Percentiles rank a stretch among this genome's conserved stretches.
Evolutionary conservation across 306 rosid species (phyloP).

Genomic region (Cucurbita moschata): DNA sequence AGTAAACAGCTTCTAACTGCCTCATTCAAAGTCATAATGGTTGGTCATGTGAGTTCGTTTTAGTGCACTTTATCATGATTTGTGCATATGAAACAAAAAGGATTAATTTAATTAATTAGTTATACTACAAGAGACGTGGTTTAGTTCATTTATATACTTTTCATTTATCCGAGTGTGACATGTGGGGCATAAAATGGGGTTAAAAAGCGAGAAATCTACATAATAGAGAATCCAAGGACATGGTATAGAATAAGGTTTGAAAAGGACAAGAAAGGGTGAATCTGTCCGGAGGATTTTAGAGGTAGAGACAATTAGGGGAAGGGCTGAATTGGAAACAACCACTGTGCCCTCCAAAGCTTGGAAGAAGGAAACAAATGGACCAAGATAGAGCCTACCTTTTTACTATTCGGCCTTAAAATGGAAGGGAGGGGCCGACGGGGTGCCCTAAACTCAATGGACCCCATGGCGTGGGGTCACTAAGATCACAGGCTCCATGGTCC

Average conservation of each 20-base stretch:
- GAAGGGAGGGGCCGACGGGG: not conserved
- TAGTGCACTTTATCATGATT: not conserved
- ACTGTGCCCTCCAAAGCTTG: not conserved
- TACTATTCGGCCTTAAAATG: not conserved
- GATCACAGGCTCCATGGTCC: not conserved
- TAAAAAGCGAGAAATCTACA: not conserved
- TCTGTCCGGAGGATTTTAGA: not conserved
- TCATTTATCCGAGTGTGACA: too few species aligned
- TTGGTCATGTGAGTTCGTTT: not conserved
- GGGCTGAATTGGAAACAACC: not conserved
- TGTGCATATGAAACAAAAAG: not conserved
- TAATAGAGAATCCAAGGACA: not conserved
- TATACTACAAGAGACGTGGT: too few species aligned
- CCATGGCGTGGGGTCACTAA: not conserved
- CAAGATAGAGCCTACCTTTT: not conserved
- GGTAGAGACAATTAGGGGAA: not conserved
- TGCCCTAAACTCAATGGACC: not conserved
- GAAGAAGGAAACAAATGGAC: not conserved
- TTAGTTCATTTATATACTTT: too few species aligned
- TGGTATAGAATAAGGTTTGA: not conserved
- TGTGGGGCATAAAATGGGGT: too few species aligned
- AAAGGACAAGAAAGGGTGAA: not conserved
- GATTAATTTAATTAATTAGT: not conserved
- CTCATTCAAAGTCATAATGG: not conserved
- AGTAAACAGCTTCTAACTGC: not conserved